Conservation (phyloP, 108 stramenopile genomes). For the Aurantiochytrium sp. region DNA sequence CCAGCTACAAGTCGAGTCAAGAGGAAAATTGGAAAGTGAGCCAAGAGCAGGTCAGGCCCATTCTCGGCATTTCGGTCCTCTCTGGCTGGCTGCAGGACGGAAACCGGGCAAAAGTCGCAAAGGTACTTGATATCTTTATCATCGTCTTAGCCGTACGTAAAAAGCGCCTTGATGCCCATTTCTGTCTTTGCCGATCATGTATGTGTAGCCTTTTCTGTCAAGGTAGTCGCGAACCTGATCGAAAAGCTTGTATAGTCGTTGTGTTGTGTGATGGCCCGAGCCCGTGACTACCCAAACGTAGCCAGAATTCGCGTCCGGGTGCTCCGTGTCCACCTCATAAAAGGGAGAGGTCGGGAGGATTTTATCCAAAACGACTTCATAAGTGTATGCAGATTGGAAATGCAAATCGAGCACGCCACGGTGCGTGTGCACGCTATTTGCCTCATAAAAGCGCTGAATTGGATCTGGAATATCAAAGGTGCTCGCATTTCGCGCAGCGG, state of each 20-base stretch:
- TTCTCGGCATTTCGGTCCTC: too few relatives aligned
- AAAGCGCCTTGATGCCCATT: background rate
- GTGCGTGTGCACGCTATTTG: background rate
- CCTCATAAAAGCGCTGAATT: background rate
- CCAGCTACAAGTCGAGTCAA: background rate
- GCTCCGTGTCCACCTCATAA: background rate
- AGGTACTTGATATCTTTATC: background rate
- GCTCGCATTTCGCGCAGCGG: background rate
- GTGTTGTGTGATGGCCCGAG: constrained; percentile 10
- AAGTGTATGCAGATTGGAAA: background rate
- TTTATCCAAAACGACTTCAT: background rate
- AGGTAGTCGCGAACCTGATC: background rate
- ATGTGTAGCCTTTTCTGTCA: background rate
- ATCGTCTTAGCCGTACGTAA: background rate
- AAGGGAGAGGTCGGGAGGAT: background rate
- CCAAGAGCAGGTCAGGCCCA: too few relatives aligned
- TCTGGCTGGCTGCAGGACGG: too few relatives aligned
- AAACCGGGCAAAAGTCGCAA: too few relatives aligned
- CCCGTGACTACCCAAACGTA: constrained; percentile 17
- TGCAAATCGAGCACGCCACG: constrained; percentile 15
- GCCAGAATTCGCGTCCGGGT: background rate
- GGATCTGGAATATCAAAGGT: constrained; percentile 3
- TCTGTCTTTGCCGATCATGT: background rate
- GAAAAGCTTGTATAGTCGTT: background rate
- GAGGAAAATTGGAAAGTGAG: background rate